Conservation (phyloP, 2,329 filamentous ascomycete genomes). For the Dothiorella sarmentorum region DNA sequence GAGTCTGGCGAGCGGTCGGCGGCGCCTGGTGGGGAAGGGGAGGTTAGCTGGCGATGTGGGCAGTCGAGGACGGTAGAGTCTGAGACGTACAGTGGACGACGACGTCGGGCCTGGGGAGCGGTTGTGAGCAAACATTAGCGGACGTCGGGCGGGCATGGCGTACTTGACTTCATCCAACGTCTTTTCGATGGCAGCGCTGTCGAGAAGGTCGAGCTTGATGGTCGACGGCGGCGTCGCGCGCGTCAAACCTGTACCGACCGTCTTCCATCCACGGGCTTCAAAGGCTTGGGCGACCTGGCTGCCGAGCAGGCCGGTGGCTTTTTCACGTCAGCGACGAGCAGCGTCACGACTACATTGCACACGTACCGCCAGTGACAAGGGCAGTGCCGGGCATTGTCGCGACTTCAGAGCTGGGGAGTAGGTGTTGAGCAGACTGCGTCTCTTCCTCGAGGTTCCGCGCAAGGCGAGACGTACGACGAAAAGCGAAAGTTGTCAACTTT, state of each 20-base stretch:
- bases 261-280: constrained; percentile 57
- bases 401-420: not conserved
- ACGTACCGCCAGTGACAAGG: constrained; percentile 68
- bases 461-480: constrained; percentile 52
- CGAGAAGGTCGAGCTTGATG: constrained; percentile 50
- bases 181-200: constrained; percentile 43
- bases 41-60: constrained; percentile 8
- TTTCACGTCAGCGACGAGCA: not conserved
- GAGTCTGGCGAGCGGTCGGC: constrained; percentile 86
- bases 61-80: not conserved
- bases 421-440: not conserved
- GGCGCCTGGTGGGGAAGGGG: constrained; percentile 57
- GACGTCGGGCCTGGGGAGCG: constrained; percentile 60
- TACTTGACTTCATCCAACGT: constrained; percentile 53
- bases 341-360: too few relatives aligned
- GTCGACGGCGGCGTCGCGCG: constrained; percentile 68
- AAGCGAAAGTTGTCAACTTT: constrained; percentile 31
- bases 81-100: constrained; percentile 70
- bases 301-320: constrained; percentile 73
- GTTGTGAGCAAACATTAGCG: not conserved
- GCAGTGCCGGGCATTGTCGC: constrained; percentile 50
- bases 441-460: constrained; percentile 52
- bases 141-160: constrained; percentile 21
- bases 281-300: constrained; percentile 74
- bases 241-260: constrained; percentile 55